Evolutionary conservation across 2,329 filamentous ascomycete species (phyloP), one percentile per base, ranked within the genome.

Genomic region (Keithomyces neogunnii): DNA sequence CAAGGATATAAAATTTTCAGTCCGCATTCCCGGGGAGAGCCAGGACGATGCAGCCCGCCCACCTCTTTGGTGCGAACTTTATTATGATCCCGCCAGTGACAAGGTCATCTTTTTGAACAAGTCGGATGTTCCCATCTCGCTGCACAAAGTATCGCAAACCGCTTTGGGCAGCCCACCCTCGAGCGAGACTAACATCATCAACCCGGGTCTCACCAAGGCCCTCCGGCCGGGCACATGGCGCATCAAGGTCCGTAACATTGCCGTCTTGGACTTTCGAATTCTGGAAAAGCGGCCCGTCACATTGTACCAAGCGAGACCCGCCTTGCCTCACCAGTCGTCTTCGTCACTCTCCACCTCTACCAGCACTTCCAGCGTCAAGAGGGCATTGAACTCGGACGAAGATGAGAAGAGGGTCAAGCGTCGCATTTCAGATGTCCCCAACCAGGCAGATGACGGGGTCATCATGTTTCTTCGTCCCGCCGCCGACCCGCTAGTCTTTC

Each of bases 1-100:
- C 54, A 74, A 74, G 59, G 78, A 82, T 62, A 80, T 81, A 70
- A 81, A 80, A 55, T 81, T 81, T 59, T 76, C 75, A 39, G 76
- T 82, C 54, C 70, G 73, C 47, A 78, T 82, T 51, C 79, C 78
- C 4, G 71, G 72, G 13, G 73, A 75, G 51, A 68, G 66, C 48
- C 64, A 67, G 40, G 69, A 74, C 52, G 69, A 70, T 44, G 66
- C 63, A 7, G 63, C 67, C 6, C 67, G 74, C 13, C 76, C 76
- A 13, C 71, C 74, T 4, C 58, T 82, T n/a, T 80, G 75, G 75
- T 81, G 77, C 61, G 77, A 81, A 62, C 67, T 82, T 36, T 82
- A 81, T 58, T 82, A 81, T 57, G 76, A 82, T 62, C 78, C 79
- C 13, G 68, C 73, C 55, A 80, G 78, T 64, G 78, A 82, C 61